These are phyloP conservation scores for Candida patagonica DNA, from an alignment of 805 yeast species.

Conservation along the genomic window DNA sequence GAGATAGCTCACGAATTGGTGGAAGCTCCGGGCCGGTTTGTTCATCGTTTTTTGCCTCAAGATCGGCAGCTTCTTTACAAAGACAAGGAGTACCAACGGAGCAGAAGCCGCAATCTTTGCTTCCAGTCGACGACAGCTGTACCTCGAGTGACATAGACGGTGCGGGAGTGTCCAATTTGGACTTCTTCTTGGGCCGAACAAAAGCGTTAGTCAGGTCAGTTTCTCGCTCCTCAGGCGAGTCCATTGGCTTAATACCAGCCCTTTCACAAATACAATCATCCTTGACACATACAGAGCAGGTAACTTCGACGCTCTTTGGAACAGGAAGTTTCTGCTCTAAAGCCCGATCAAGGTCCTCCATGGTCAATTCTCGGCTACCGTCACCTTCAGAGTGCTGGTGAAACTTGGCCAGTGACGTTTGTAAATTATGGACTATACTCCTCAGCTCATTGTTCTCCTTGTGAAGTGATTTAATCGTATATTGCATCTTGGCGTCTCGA, in stretches of 20 bases:
- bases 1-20: conserved; percentile 12
- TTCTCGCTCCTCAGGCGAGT: conserved; percentile 29
- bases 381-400: not conserved
- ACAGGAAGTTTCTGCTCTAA: conserved; percentile 29
- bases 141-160: not conserved
- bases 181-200: conserved; percentile 14
- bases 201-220: conserved; percentile 48
- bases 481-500: conserved; percentile 31
- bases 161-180: conserved; percentile 1
- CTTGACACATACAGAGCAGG: conserved; percentile 58
- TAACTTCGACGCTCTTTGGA: conserved; percentile 7
- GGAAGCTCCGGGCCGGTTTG: not conserved
- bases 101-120: conserved; percentile 77
- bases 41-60: not conserved
- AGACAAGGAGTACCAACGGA: conserved; percentile 88
- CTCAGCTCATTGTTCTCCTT: conserved; percentile 31
- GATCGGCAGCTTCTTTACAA: conserved; percentile 30
- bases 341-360: conserved; percentile 27
- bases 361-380: conserved; percentile 8
- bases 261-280: conserved; percentile 60
- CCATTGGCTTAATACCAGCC: conserved; percentile 21
- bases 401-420: conserved; percentile 2
- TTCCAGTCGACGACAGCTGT: conserved; percentile 5
- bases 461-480: conserved; percentile 17
- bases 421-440: conserved; percentile 26